A percentile compares a stretch with the other conserved stretches of the same genome.
Conservation (phyloP, 352 stramenopile genomes). For the Phytopythium kandeliae region DNA sequence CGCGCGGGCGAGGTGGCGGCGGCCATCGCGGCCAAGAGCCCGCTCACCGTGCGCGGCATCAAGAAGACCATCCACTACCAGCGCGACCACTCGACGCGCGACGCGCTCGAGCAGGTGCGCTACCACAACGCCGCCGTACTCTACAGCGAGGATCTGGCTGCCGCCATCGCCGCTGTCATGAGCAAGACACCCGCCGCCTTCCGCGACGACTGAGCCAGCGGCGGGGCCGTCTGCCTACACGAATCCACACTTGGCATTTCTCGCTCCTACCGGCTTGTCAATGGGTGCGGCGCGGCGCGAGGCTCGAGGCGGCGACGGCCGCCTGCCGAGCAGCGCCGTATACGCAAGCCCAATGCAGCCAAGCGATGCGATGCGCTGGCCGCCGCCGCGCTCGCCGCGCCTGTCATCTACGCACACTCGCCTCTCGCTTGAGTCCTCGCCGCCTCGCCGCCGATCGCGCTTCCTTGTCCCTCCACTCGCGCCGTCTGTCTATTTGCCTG, state of each 20-base stretch:
- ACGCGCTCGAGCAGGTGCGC: conserved; percentile 72
- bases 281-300: no score
- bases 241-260: conserved; percentile 2
- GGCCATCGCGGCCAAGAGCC: conserved; percentile 78
- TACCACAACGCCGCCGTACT: conserved; percentile 84
- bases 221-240: background rate
- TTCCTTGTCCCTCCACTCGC: background rate
- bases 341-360: no score
- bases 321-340: no score
- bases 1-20: conserved; percentile 51
- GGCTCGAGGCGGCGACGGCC: no score
- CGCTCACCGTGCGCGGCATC: conserved; percentile 80
- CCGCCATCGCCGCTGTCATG: conserved; percentile 69
- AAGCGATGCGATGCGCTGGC: no score
- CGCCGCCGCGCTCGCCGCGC: no score
- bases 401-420: background rate
- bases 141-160: conserved; percentile 78
- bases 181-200: conserved; percentile 58
- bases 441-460: background rate
- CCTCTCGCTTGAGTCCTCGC: background rate
- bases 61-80: conserved; percentile 87
- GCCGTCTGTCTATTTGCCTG: conserved; percentile 2
- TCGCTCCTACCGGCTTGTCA: background rate
- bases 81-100: conserved; percentile 75
- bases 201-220: conserved; percentile 72